Conservation (phyloP, 768 basidiomycete species). For the Hydnomerulius pinastri region DNA sequence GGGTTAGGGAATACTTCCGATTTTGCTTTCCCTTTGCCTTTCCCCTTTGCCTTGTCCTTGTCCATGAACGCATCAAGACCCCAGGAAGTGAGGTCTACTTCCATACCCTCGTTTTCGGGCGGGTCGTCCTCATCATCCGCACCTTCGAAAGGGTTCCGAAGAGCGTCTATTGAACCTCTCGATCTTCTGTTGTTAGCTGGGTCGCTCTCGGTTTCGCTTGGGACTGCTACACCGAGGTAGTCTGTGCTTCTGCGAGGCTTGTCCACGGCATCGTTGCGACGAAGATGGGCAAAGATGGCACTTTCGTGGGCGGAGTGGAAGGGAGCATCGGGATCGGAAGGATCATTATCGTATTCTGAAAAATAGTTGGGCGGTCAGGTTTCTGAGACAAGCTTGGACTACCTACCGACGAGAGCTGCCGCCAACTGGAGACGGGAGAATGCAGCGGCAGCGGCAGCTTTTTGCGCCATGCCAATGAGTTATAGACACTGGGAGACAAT, state of each 20-base stretch:
- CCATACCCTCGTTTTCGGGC: constrained; percentile 50
- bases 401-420: constrained; percentile 79
- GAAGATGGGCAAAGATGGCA: constrained; percentile 82
- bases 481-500: neutral
- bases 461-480: constrained; percentile 26
- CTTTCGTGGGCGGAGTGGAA: constrained; percentile 75
- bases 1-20: constrained; percentile 46
- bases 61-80: constrained; percentile 77
- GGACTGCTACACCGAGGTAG: constrained; percentile 66
- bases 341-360: constrained; percentile 89
- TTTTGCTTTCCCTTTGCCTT: constrained; percentile 44
- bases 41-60: constrained; percentile 56
- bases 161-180: constrained; percentile 57
- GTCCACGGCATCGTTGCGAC: constrained; percentile 52
- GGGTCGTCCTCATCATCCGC: constrained; percentile 60
- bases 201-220: constrained; percentile 60
- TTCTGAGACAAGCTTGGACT: constrained; percentile 1
- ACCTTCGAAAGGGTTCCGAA: constrained; percentile 75
- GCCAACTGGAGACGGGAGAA: constrained; percentile 88
- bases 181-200: constrained; percentile 52
- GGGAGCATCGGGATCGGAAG: constrained; percentile 60
- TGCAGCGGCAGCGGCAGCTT: constrained; percentile 33
- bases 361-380: neutral
- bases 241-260: constrained; percentile 58
- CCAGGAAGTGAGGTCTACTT: constrained; percentile 84